Evolutionary conservation across 768 basidiomycete genomes (phyloP), one percentile per base, ranked within the genome.

Genomic region (Terana coerulea): DNA sequence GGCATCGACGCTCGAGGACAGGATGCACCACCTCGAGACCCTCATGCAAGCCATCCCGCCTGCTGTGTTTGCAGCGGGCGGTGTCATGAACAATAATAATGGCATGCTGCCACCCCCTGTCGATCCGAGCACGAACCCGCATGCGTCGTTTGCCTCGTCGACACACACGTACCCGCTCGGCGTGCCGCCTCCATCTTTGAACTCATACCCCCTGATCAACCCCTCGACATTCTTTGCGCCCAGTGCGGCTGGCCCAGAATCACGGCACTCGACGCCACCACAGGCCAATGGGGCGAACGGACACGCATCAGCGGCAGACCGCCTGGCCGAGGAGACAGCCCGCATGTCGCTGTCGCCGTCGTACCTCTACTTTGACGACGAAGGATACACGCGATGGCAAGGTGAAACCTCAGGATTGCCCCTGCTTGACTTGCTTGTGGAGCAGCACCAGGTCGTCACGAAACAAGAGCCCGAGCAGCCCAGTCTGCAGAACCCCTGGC

Each of bases 371-470:
- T 83, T 88, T 53, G 90, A 92, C 56, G 89, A 92, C 61, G 88
- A 91, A 64, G 90, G 90, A 2, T 88, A 84, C 63, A 88, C 90
- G 0, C 73, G 90, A 51, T 92, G 90, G 90, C 90, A 92, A 70
- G 93, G 94, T 26, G 92, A 95, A 61, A 91, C 91, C 0, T 95
- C 92, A 3, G 93, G 94, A 22, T 78, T 95, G 0, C 94, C 94
- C 5, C 78, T 95, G 3, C 78, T 95, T 24, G 90, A 95, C 65
- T 70, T 91, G 7, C 73, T 97, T 24, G 80, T 91, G 25, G 91
- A 92, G 63, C 77, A 81, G 30, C 84, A 86, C 57, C 69, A 74
- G 5, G 67, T 72, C 9, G 61, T 70, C 11, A 56, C 61, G 51
- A 72, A 69, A 65, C 48, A 59, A 58, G 72, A 64, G 54, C 73